phyloP scores from a whole-genome alignment of 805 yeast genomes.

The Saccharomycodes ludwigii region DNA sequence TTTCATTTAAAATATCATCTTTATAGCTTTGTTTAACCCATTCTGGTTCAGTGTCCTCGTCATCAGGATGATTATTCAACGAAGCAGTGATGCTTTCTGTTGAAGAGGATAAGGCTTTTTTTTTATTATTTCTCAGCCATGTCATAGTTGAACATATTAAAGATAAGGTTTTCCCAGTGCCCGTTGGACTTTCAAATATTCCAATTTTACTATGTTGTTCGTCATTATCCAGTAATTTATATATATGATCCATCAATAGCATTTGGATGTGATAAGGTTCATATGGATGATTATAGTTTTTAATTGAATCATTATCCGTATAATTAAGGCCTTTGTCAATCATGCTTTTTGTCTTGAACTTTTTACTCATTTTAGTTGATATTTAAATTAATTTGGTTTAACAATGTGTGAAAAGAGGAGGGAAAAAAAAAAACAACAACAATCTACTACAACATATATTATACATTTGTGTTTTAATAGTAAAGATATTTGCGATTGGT shows the following conservation, averaged over 20 bases:
- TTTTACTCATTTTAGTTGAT: too few species aligned
- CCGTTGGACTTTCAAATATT: slow-evolving; percentile 86
- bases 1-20: slow-evolving; percentile 16
- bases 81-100: too few species aligned
- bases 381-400: too few species aligned
- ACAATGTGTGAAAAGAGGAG: too few species aligned
- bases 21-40: slow-evolving; percentile 44
- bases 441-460: too few species aligned
- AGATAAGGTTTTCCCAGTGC: slow-evolving; percentile 86
- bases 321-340: neutral
- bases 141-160: slow-evolving; percentile 75
- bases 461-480: too few species aligned
- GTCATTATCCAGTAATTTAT: slow-evolving; percentile 36
- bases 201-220: slow-evolving; percentile 49
- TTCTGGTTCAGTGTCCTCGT: slow-evolving; percentile 48
- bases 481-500: too few species aligned
- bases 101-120: neutral
- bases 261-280: slow-evolving; percentile 69
- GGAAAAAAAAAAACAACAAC: too few species aligned
- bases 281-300: slow-evolving; percentile 60
- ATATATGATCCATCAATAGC: slow-evolving; percentile 66
- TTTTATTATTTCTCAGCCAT: slow-evolving; percentile 55
- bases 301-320: neutral
- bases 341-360: too few species aligned
- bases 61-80: slow-evolving; percentile 16